Evolutionary conservation across 768 basidiomycete genomes (phyloP), one percentile per base, ranked within the genome.

Genomic region (Coprinopsis cinerea): DNA sequence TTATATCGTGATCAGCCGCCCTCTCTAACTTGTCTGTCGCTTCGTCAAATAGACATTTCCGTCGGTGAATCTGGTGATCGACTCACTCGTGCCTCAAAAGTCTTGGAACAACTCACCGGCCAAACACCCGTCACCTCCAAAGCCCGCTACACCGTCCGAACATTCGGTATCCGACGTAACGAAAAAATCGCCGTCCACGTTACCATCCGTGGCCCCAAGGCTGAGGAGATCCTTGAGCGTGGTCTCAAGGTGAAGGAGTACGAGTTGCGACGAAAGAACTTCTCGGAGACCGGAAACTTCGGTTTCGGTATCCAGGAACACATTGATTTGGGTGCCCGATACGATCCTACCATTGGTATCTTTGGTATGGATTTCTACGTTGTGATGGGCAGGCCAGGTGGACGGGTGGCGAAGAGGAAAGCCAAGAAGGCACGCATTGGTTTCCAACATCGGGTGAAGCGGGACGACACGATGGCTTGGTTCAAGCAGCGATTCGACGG

Each of bases 201-300:
- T 63, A 99, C 95, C 67, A 96, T 99, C 75, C 91, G 95, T 61
- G 95, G 95, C 24, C 95, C 95, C 59, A 99, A 99, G 75, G 95
- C 95, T 30, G 95, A 98, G 81, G 95, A 99, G 71, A 97, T 98
- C 67, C 78, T 99, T 61, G 95, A 99, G 77, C 91, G 95, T 61
- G 95, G 93, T 40, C 79, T 99, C 69, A 99, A 98, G 73, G 96
- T 98, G 64, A 99, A 99, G 82, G 96, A 99, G 75, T 98, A 99
- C 79, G 96, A 99, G 76, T 75, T 99, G 70, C 82, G 84, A 65
- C 89, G 92, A 72, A 83, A 81, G 70, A 98, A 98, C 84, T 98
- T 96, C 75, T 95, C 92, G 58, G 92, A 92, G 71, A 96, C 92
- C 53, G 95, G 95, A 52, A 97, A 98, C 87, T 99, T 99, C 67